These are phyloP conservation scores for Peribolospora baueri DNA, from an alignment of 768 basidiomycete genomes.

Conservation along the genomic window DNA sequence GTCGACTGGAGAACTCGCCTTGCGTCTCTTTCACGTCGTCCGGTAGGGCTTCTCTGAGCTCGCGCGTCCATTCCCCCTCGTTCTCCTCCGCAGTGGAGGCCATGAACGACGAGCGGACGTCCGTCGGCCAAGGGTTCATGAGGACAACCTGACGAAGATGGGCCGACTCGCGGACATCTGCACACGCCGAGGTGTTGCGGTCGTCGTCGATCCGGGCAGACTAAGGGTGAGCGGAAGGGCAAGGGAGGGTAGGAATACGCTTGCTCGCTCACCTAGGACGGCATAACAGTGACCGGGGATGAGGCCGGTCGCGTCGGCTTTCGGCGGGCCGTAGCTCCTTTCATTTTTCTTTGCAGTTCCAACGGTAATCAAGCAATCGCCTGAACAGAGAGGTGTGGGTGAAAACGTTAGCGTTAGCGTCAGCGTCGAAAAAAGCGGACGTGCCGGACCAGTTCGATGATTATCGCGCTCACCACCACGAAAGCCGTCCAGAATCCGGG, in stretches of 20 bases:
- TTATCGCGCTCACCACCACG: background rate
- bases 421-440: background rate
- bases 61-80: background rate
- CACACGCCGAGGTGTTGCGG: rapidly evolving
- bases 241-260: too few relatives aligned
- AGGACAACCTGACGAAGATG: constrained; percentile 3
- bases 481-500: background rate
- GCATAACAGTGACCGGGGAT: constrained; percentile 8
- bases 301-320: background rate
- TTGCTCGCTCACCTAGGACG: constrained; percentile 3
- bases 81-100: background rate
- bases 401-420: background rate
- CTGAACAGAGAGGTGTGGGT: background rate
- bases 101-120: background rate
- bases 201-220: background rate
- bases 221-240: background rate
- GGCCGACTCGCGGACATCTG: constrained; percentile 1
- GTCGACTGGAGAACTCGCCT: too few relatives aligned
- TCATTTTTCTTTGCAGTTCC: constrained; percentile 1
- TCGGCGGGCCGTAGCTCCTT: background rate
- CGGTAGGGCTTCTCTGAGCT: background rate
- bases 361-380: constrained; percentile 6
- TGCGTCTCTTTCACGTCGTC: background rate
- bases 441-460: too few relatives aligned
- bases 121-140: constrained; percentile 5